Conservation (phyloP, 208 protist species). For the Leishmania tropica region DNA sequence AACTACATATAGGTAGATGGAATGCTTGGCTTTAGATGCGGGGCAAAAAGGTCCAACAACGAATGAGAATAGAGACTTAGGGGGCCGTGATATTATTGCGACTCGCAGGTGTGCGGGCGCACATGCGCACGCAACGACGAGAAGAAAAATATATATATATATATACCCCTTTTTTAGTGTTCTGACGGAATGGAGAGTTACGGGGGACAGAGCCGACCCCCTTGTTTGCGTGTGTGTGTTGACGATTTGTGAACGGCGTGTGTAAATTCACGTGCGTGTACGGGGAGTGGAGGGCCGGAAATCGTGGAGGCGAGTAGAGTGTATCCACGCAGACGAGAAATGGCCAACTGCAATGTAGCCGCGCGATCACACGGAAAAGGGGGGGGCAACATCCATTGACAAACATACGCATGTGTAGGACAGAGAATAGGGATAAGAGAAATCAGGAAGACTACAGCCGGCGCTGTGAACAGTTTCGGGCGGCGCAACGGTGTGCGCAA, state of each 20-base stretch:
- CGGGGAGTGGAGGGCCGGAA: background rate
- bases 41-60: background rate
- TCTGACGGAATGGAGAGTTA: background rate
- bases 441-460: background rate
- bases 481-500: background rate
- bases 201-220: background rate
- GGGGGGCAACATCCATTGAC: background rate
- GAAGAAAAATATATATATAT: background rate
- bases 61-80: background rate
- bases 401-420: background rate
- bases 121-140: background rate
- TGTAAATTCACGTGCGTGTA: background rate
- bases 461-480: background rate
- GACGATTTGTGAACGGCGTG: background rate
- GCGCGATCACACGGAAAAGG: background rate
- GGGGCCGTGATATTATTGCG: background rate
- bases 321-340: background rate
- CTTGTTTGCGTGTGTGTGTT: background rate
- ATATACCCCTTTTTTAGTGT: background rate
- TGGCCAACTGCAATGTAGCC: background rate
- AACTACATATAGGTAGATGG: too few relatives aligned
- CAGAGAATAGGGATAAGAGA: background rate
- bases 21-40: background rate
- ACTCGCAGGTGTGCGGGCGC: background rate
- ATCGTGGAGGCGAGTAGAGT: background rate